These are phyloP conservation scores for Antitrichia curtipendula DNA, from an alignment of 225 moss, liverwort and hornwort species.

Conservation along the genomic window DNA sequence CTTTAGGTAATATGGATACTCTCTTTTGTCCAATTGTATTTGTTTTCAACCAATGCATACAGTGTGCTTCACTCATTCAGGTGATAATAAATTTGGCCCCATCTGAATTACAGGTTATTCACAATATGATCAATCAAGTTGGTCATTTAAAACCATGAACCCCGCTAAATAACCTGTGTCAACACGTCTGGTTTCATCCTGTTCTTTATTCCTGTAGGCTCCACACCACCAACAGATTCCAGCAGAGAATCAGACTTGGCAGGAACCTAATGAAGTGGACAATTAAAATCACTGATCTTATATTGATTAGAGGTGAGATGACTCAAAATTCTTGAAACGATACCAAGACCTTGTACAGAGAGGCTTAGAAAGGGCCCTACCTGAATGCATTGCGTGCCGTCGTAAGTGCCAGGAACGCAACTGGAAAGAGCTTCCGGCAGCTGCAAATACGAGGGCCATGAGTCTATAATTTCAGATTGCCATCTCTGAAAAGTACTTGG, in stretches of 20 bases:
- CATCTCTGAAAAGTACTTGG: conserved; percentile 23
- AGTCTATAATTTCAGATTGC: conserved; percentile 37
- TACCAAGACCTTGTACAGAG: background rate
- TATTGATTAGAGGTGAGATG: background rate
- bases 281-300: background rate
- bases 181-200: background rate
- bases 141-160: background rate
- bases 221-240: background rate
- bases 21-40: background rate
- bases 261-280: background rate
- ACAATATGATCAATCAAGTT: background rate
- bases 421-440: conserved; percentile 46
- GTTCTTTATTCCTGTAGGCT: background rate
- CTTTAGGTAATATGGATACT: background rate
- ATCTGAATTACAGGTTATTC: background rate
- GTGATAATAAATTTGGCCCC: background rate
- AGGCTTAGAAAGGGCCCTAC: background rate
- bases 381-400: conserved; percentile 24
- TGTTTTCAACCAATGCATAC: background rate
- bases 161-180: background rate
- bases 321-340: background rate
- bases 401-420: conserved; percentile 32
- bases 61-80: background rate
- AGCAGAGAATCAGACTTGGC: background rate
- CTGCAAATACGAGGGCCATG: conserved; percentile 56